Percentiles rank a stretch among this genome's conserved stretches.
These are phyloP conservation scores for Fusarium nanum DNA, from an alignment of 2,329 filamentous ascomycete species.

Conservation along the genomic window DNA sequence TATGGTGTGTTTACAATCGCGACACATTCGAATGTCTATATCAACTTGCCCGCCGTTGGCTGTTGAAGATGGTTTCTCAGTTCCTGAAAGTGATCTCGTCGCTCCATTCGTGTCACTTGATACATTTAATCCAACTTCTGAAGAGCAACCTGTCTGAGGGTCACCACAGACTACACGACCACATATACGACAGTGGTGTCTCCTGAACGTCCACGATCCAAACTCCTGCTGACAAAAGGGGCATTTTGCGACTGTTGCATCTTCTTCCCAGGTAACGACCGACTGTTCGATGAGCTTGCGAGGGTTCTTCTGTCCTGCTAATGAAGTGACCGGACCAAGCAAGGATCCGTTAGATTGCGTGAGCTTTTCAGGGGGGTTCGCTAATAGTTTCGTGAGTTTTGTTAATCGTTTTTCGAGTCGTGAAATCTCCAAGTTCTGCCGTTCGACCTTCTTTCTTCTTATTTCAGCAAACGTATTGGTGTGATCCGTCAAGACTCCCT, in stretches of 20 bases:
- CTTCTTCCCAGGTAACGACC: constrained; percentile 95
- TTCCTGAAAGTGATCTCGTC: constrained; percentile 50
- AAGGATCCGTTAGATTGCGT: constrained; percentile 62
- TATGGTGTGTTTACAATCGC: constrained; percentile 77
- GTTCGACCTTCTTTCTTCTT: constrained; percentile 83
- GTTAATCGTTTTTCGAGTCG: constrained; percentile 91
- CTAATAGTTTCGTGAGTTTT: constrained; percentile 85
- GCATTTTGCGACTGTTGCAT: constrained; percentile 81
- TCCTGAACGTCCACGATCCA: constrained; percentile 88
- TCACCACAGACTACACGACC: constrained; percentile 95
- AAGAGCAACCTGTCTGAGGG: constrained; percentile 83
- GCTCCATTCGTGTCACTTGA: constrained; percentile 57
- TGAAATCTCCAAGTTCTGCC: constrained; percentile 87
- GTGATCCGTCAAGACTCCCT: constrained; percentile 77
- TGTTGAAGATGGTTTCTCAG: constrained; percentile 54
- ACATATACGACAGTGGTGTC: constrained; percentile 95
- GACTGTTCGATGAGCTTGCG: constrained; percentile 89
- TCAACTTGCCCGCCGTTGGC: constrained; percentile 64
- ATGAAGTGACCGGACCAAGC: constrained; percentile 69
- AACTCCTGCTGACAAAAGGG: constrained; percentile 98
- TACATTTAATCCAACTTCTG: constrained; percentile 84
- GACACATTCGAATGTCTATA: constrained; percentile 90
- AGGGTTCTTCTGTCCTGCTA: constrained; percentile 77
- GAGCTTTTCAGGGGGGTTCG: constrained; percentile 77
- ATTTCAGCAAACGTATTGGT: constrained; percentile 75